Evolutionary conservation across 2,329 filamentous ascomycete species (phyloP).

Genomic region (Chrysoporthe austroafricana): DNA sequence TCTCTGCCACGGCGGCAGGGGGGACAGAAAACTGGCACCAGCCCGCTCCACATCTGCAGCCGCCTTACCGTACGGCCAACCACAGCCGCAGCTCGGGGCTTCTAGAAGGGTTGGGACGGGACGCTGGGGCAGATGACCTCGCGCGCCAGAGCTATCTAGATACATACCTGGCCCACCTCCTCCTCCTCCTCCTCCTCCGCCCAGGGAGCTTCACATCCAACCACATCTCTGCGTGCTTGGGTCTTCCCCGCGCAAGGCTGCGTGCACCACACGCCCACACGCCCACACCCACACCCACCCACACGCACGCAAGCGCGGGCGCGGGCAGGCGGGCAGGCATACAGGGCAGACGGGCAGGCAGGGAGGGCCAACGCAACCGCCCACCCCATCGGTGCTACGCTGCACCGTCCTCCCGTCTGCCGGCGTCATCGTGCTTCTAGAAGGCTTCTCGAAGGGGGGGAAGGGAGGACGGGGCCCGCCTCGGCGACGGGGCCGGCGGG

Average conservation of each 20-base stretch:
- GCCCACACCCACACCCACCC: neutral
- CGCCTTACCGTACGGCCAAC: constrained; percentile 8
- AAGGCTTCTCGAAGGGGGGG: constrained; percentile 2
- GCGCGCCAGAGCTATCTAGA: neutral
- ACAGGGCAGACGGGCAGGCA: too few species aligned
- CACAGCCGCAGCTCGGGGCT: constrained; percentile 15
- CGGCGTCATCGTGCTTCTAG: constrained; percentile 16
- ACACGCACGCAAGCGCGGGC: neutral
- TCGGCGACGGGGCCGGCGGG: too few species aligned
- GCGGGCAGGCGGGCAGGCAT: too few species aligned
- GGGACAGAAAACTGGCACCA: neutral
- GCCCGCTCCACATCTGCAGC: constrained; percentile 9
- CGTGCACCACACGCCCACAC: neutral
- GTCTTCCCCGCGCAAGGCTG: neutral
- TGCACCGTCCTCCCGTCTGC: constrained; percentile 19
- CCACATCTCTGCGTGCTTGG: too few species aligned
- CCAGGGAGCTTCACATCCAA: neutral
- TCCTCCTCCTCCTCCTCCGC: neutral
- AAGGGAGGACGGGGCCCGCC: neutral
- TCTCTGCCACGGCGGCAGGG: neutral
- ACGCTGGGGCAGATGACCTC: neutral
- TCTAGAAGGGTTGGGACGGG: constrained; percentile 12
- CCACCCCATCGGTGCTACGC: constrained; percentile 19
- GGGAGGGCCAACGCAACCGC: neutral
- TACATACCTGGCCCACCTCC: neutral